Evolutionary conservation across 75 land plant species (phyloP), one percentile per base, ranked within the genome.

Genomic region (Pseudotsuga menziesii): DNA sequence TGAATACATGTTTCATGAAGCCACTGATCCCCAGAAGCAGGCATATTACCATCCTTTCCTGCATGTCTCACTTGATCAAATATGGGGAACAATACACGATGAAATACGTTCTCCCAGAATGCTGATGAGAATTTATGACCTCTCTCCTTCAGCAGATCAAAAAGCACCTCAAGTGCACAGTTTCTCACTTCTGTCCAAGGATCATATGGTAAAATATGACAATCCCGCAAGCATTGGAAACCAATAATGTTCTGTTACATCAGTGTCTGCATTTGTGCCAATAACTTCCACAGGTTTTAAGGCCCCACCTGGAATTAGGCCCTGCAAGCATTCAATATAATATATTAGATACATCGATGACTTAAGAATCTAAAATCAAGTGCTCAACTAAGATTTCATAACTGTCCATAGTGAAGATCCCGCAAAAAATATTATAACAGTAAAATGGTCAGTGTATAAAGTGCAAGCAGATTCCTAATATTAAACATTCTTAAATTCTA

Each of bases 211-310:
- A 20, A 96, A 82, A 76, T 96, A 97, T 77, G 98, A 96, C 44
- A 96, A 80, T 26, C 98, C 98, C 78, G 92, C 98, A 35, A 96
- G 81, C 98, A 96, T 96, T 32, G 97, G 98, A 83, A 96, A 96
- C 97, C 98, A 96, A 77, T 94, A 96, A 75, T 91, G 94, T 78
- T 96, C 98, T 56, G 97, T 92, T 27, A 96, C 87, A 62, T 94
- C 98, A 82, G 88, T 80, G 8, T 83, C 88, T 9, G 62, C 32
- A 56, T 22, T 74, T 19, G 74, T 76, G 48, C 72, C 72, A 8
- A 69, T 69, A 56, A 32, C 75, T 70, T 87, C 87, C 55, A 94
- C 86, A 8, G 92, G 88, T 78, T 88, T 91, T 36, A 91, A 77
- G 26, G 88, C 88, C 16, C 94, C 97, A 69, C 98, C 97, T 41